Base-by-base conservation (phyloP, 805 yeast genomes). In the Candida gorgasii region DNA sequence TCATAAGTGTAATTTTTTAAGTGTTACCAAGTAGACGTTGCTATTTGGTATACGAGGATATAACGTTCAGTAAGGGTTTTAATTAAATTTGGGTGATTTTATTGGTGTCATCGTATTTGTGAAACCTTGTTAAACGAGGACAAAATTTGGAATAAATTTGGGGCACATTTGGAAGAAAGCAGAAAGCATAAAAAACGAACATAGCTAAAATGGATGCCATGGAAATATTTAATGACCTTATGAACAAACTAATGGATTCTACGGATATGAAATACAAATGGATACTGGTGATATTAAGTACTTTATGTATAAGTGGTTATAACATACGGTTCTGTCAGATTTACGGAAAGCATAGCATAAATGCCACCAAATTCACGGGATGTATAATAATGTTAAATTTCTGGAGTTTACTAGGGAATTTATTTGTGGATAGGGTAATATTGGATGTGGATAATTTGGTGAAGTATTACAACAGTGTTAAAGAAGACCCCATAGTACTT, bases 211-310 rank as follows among this genome's bases (percentile, higher is more conserved):
- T 22, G 24, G 24, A 22, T 7, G 28, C 11, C 13, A 27, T 37
- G 40, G 30, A 19, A 16, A 9, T 39, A 11, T 39, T 22, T 17
- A 15, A 39, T 22, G 31, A 30, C 7, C 17, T 39, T 23, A 39
- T 39, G 35, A 23, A 15, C 13, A 39, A 39, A 5, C 17, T 39
- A 7, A 5, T 3, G 12, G 8, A 30, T 14, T 9, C 20, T 23
- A 17, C 22, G 22, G 36, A 29, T 30, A 8, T 17, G 3, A 23
- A 26, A 18, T 40, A 40, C 16, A 32, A 20, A 33, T 2, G 5
- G 2, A 17, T 40, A n/a, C 43, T 40, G 43, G 3, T 13, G 15
- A 3, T 17, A 12, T 15, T 33, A 12, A 40, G 39, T 13, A 5
- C 13, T 2, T 6, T 26, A 4, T 15, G 16, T 3, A 33, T 40